Base-by-base conservation (phyloP, 371 early-diverging fungal species). In the Mucor sp. region DNA sequence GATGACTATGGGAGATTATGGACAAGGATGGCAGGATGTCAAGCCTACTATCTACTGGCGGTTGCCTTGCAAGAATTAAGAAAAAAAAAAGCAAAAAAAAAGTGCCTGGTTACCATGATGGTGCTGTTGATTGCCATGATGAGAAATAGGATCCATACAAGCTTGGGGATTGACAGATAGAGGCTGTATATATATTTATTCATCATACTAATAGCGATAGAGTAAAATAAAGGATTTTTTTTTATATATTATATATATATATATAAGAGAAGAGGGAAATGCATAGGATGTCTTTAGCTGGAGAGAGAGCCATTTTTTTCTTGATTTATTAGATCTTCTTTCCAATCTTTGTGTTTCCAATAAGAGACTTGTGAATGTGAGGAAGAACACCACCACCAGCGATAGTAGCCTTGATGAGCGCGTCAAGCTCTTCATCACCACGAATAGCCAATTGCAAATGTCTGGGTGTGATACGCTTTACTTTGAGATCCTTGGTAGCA, bases 381-480 rank as follows among this genome's bases (percentile, higher is more conserved):
- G 89, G 89, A 65, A 90, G 76, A 25, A 92, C 93, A 87, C 93
- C 93, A 79, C 95, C 95, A 63, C 94, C 94, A 32, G 95, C 94
- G 78, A 95, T 95, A 43, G 95, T 95, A 30, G 95, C 94, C 68
- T 90, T 89, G 74, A 95, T 92, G 64, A 95, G 83, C 39, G 90
- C 80, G 75, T 95, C 94, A 72, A 95, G 80, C 74, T 95, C 95
- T 77, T 95, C 95, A 75, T 95, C 95, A 63, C 94, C 94, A 65
- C 95, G 90, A 73, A 95, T 95, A 59, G 95, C 95, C 35, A 95
- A 78, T 73, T 95, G 95, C 76, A 95, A 79, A 77, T 95, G 95
- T 72, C 95, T 84, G 23, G 95, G 95, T 30, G 92, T 92, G 69
- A 95, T 95, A 71, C 95, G 89, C 79, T 94, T 95, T 65, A 93